Percentiles rank a stretch among this genome's conserved stretches.
These are phyloP conservation scores for Malassezia caprae DNA, from an alignment of 1,284 basidiomycete genomes.

Conservation along the genomic window DNA sequence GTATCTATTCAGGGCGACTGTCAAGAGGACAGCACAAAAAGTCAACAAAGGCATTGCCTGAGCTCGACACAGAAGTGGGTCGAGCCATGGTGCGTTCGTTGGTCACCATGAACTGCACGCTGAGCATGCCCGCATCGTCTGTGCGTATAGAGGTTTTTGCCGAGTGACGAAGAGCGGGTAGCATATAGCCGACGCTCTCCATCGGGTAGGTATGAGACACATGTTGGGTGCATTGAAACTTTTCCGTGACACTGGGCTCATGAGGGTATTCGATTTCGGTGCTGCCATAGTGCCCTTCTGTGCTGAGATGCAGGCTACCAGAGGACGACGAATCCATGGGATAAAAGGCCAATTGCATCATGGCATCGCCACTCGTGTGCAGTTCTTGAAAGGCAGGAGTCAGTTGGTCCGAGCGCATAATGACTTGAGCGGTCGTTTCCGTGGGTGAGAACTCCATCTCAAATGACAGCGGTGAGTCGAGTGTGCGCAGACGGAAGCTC, in stretches of 20 bases:
- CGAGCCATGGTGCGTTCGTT: conserved; percentile 17
- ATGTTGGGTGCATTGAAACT: conserved; percentile 3
- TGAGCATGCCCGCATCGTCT: conserved; percentile 34
- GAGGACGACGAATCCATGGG: not conserved
- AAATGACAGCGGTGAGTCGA: not conserved
- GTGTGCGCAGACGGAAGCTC: conserved; percentile 14
- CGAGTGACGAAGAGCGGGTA: conserved; percentile 26
- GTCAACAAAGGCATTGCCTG: conserved; percentile 31
- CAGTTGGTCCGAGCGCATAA: conserved; percentile 14
- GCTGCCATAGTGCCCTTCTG: conserved; percentile 8
- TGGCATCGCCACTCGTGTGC: not conserved
- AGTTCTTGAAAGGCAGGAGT: conserved; percentile 6
- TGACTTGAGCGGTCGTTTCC: conserved; percentile 5
- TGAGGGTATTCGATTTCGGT: conserved; percentile 13
- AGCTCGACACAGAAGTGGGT: conserved; percentile 19
- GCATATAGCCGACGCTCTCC: conserved; percentile 15
- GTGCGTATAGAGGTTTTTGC: conserved; percentile 33
- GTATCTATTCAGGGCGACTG: conserved; percentile 4
- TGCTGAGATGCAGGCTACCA: conserved; percentile 1
- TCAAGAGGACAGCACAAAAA: conserved; percentile 32
- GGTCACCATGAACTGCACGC: conserved; percentile 40
- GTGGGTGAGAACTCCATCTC: not conserved
- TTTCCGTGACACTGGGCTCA: conserved; percentile 7
- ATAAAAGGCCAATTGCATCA: not conserved
- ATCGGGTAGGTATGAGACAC: conserved; percentile 1